Evolutionary conservation across 2,329 filamentous ascomycete species (phyloP).

Genomic region (Hypoxylon sp.): DNA sequence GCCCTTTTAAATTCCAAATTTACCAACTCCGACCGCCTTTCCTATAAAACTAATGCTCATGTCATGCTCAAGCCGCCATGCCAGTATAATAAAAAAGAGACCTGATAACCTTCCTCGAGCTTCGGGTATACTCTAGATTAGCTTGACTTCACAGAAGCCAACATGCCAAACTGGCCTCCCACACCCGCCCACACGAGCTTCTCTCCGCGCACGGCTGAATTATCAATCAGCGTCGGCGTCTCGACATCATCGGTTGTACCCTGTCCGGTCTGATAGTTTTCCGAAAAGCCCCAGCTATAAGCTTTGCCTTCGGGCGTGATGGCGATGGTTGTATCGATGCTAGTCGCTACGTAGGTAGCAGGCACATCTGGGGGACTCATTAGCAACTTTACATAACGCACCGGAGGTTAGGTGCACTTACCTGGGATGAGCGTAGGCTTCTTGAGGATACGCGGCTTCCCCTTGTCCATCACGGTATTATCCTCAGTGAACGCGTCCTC

Average conservation of each 20-base stretch:
- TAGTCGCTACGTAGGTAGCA: slow-evolving; percentile 62
- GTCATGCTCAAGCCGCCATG: background rate
- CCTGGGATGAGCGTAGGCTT: slow-evolving; percentile 51
- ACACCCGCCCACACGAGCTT: slow-evolving; percentile 9
- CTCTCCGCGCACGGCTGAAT: background rate
- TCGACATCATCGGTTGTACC: slow-evolving; percentile 77
- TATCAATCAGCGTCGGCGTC: slow-evolving; percentile 64
- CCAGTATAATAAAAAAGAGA: background rate
- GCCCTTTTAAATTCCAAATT: background rate
- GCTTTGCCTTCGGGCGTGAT: slow-evolving; percentile 79
- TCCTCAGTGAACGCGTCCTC: slow-evolving; percentile 65
- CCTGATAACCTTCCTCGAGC: background rate
- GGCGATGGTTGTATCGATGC: slow-evolving; percentile 81
- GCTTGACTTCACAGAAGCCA: background rate
- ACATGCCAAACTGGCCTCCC: slow-evolving; percentile 5
- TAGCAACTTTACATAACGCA: background rate
- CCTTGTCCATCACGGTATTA: slow-evolving; percentile 72
- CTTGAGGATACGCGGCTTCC: slow-evolving; percentile 75
- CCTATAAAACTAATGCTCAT: background rate
- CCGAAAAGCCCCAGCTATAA: slow-evolving; percentile 85
- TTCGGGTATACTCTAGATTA: background rate
- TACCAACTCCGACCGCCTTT: background rate
- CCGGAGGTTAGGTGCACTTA: slow-evolving; percentile 24
- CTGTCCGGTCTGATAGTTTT: slow-evolving; percentile 84
- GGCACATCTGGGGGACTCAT: slow-evolving; percentile 19